Evolutionary conservation across 2,329 filamentous ascomycete species (phyloP).

Genomic region (Hysterium pulicare): DNA sequence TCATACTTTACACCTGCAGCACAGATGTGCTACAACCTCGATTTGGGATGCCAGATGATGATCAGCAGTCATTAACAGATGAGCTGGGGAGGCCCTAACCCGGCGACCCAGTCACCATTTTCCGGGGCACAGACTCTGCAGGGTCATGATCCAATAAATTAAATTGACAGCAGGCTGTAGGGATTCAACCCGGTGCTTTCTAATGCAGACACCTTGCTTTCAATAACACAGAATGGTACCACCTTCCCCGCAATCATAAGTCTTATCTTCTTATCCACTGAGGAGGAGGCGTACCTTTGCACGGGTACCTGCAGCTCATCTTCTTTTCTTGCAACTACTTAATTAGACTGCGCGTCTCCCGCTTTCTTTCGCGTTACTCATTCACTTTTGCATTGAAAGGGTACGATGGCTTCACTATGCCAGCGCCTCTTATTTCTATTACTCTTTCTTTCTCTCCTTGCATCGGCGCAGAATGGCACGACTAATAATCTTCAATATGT

Average conservation of each 20-base stretch:
- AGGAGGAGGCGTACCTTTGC: neutral
- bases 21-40: neutral
- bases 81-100: neutral
- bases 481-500: slow-evolving; percentile 30
- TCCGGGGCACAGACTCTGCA: neutral
- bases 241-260: neutral
- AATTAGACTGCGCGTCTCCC: neutral
- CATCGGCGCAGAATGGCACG: slow-evolving; percentile 12
- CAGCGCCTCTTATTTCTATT: slow-evolving; percentile 4
- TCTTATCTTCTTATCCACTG: neutral
- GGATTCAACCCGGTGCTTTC: neutral
- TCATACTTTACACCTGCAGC: neutral
- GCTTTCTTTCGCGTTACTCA: neutral
- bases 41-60: neutral
- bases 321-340: neutral
- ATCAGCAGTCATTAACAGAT: neutral
- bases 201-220: neutral
- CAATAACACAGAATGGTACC: neutral
- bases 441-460: slow-evolving; percentile 5
- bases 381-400: too few relatives aligned
- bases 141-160: neutral
- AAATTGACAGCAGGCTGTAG: neutral
- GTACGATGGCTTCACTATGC: too few relatives aligned
- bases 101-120: neutral
- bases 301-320: neutral